Percentiles rank a stretch among this genome's conserved stretches.
phyloP scores from a whole-genome alignment of 2,329 filamentous ascomycete genomes.

The Nemania sp. region DNA sequence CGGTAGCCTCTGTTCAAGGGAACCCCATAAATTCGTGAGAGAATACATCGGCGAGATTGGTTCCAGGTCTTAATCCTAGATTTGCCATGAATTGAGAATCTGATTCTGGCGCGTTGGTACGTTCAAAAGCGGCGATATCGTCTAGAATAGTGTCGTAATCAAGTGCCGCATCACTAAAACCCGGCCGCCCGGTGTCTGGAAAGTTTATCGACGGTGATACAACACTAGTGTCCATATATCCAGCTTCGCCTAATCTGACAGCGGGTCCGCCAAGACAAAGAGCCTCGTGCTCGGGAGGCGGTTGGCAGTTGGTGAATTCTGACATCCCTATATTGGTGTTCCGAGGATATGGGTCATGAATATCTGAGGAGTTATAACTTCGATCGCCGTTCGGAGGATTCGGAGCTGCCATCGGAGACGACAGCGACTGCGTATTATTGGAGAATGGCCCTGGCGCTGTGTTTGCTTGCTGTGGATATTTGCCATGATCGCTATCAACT shows the following conservation, averaged over 20 bases:
- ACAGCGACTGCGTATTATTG: no score
- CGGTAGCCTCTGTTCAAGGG: constrained; percentile 8
- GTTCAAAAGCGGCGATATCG: constrained; percentile 55
- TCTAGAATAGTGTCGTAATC: constrained; percentile 58
- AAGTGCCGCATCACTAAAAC: constrained; percentile 37
- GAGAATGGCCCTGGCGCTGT: not conserved
- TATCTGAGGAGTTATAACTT: constrained; percentile 1
- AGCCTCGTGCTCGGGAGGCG: not conserved
- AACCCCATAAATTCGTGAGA: constrained; percentile 33
- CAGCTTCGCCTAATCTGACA: not conserved
- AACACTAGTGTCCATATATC: constrained; percentile 6
- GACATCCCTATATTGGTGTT: constrained; percentile 2
- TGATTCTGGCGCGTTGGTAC: constrained; percentile 52
- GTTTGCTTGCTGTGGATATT: not conserved
- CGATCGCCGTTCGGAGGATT: no score
- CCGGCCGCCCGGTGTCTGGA: constrained; percentile 19
- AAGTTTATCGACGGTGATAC: constrained; percentile 14
- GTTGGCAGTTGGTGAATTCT: constrained; percentile 1
- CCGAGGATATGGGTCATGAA: constrained; percentile 4
- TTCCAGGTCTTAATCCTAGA: constrained; percentile 65
- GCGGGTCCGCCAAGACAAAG: constrained; percentile 4
- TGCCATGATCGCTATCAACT: not conserved
- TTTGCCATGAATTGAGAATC: constrained; percentile 69
- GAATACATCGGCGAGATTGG: constrained; percentile 55
- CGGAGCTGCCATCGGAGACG: no score